Evolutionary conservation across 306 rosid genomes (phyloP), one percentile per base, ranked within the genome.

Genomic region (Prunus armeniaca): DNA sequence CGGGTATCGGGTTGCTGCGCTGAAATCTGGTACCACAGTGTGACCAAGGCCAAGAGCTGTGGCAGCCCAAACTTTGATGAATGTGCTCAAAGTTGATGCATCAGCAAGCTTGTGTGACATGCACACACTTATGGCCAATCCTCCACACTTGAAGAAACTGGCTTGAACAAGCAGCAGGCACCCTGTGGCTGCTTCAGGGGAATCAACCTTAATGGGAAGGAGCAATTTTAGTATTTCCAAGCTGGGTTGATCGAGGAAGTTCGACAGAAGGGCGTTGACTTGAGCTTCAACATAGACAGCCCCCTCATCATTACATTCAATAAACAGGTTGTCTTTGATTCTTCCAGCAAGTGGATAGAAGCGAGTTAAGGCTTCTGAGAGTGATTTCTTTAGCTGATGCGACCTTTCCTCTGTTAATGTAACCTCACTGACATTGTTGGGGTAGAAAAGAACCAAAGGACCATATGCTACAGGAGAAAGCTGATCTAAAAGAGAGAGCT

Each of bases 311-410:
- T 72, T 72, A 55, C 78, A 73, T 0, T 73, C 69, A 19, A 79
- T 54, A 10, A 24, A 54, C 0, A 65, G 4, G 19, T 82, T 80
- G 8, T 84, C 82, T 79, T 61, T 81, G 22, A 80, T 51, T 30
- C 58, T 79, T 34, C 93, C 87, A 6, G 90, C 84, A 0, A 84
- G 80, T 0, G 90, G 89, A 74, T 86, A 88, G 66, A 86, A 76
- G 0, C 41, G 50, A 46, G 84, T 78, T 25, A 86, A 65, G 50
- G 87, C 78, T 25, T 86, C 55, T 2, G 88, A 75, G 45, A 84
- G 27, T 4, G 93, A 89, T 38, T 78, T 43, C 72, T 81, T 86
- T 1, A 89, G 84, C 30, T 62, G 72, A 17, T 57, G 54, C 28
- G 82, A 30, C 45, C 55, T 65, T 38, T 80, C 9, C 18, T 45